Base-by-base conservation (phyloP, 2,329 filamentous ascomycete species). In the Cladosporium oxysporum region DNA sequence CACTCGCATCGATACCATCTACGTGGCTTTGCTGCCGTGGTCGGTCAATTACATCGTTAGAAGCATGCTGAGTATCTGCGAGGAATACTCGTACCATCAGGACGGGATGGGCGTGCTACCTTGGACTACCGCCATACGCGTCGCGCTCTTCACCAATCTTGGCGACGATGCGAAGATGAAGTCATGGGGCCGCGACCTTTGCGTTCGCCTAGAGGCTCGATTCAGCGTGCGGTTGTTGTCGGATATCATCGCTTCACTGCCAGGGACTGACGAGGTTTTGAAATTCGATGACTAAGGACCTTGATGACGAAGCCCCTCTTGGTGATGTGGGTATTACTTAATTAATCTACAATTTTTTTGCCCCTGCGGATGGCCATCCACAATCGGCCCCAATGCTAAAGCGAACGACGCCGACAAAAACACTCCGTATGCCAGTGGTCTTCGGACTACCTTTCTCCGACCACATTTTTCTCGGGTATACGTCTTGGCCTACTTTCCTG, bases 401-500 rank as follows among this genome's bases (percentile, higher is more conserved):
- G 37, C 37, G 16, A 5, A 10, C 21, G 8, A 47, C 12, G n/a
- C 41, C 8, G 5, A 23, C 3, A 12, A 0, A 21, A 21, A 7
- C n/a, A 47, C 10, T 47, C 7, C 5, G 5, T 44, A 10, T 31
- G 6, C 28, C 16, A 29, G 21, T 21, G n/a, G 21, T 16, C 11
- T 7, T 47, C 37, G 10, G 3, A 44, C 37, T 21, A 2, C 8
- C 8, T 5, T 47, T 8, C 3, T 21, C 7, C n/a, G 21, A n/a
- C 3, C 2, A 47, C 3, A 3, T 47, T 5, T 12, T n/a, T 23
- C n/a, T 3, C n/a, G n/a, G 6, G 18, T n/a, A 55, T 18, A 37
- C 3, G 10, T 35, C 8, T 21, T 23, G n/a, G 1, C 18, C 18
- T 52, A 66, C 33, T 60, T 68, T 7, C 68, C 69, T 18, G 70